phyloP scores from a whole-genome alignment of 768 basidiomycete genomes.

The Kockovaella imperatae region DNA sequence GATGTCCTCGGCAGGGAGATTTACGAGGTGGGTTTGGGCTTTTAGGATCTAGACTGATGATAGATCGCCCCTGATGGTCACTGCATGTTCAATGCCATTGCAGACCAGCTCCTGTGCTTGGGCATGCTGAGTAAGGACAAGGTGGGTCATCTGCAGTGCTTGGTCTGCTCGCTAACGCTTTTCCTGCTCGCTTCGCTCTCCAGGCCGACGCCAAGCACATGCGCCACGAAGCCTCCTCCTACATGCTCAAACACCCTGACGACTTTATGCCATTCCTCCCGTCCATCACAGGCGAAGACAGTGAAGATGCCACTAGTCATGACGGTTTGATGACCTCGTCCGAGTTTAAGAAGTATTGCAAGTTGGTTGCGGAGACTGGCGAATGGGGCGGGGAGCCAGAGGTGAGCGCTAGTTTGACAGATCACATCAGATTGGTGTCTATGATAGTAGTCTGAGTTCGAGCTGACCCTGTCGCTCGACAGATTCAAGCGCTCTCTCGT shows the following conservation, averaged over 20 bases:
- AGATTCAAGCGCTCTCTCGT: constrained; percentile 75
- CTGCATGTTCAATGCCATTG: constrained; percentile 88
- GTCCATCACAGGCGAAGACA: constrained; percentile 59
- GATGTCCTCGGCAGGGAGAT: constrained; percentile 32
- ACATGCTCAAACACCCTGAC: constrained; percentile 71
- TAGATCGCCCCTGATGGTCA: constrained; percentile 93
- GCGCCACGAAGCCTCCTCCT: constrained; percentile 65
- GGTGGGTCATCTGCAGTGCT: constrained; percentile 11
- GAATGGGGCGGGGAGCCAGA: constrained; percentile 98
- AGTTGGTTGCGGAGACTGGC: constrained; percentile 68
- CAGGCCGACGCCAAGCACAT: constrained; percentile 35
- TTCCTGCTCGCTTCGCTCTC: background rate
- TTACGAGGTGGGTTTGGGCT: constrained; percentile 35
- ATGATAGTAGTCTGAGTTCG: background rate
- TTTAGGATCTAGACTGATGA: background rate
- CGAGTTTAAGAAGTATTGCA: constrained; percentile 65
- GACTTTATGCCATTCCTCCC: constrained; percentile 93
- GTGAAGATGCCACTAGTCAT: constrained; percentile 53
- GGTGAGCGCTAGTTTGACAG: constrained; percentile 29
- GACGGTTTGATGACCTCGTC: constrained; percentile 62
- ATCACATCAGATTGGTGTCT: background rate
- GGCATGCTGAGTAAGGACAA: constrained; percentile 54
- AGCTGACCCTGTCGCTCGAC: background rate
- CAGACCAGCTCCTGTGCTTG: constrained; percentile 77
- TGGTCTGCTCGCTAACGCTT: background rate